Evolutionary conservation across 345 rosid species (phyloP), one percentile per base, ranked within the genome.

Genomic region (Heritiera littoralis): DNA sequence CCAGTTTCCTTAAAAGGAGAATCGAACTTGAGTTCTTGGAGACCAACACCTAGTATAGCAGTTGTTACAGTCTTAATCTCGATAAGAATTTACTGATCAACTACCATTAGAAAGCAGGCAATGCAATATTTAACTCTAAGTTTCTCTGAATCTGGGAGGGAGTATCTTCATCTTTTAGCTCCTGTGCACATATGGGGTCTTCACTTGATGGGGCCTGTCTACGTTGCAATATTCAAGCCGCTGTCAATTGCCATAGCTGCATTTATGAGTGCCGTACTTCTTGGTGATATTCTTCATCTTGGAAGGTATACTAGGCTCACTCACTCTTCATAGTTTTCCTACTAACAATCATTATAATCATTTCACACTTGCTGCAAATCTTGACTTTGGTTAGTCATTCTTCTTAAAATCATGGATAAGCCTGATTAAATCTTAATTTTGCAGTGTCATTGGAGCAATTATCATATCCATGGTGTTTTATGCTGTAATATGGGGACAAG

Each of bases 401-500:
- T 1, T 43, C 6, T 43, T 15, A 2, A 48, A 9, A 10, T 10
- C 52, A 65, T 30, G 7, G 35, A 20, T 49, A 28, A 14, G 51
- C 28, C 28, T 41, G 23, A 11, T 11, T 35, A 3, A 35, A 11
- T 48, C 17, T 48, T 28, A 51, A 48, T 48, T 48, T 52, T 72
- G 61, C 75, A 72, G 75, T 51, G 5, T 15, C 4, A 9, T 72
- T 52, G 60, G 75, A 72, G 20, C 75, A 58, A 45, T 66, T 10
- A 43, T 84, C 8, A 28, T 84, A 46, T 18, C 73, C 12, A 41
- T 72, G 6, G 84, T 83, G 9, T 80, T 81, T 52, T 84, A 81
- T 76, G 80, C 23, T 17, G 83, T 79, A 11, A 41, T 81, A 20
- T 76, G 83, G 86, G 86, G 86, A 18, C 59, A 81, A 30, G 83